These are phyloP conservation scores for Posidonia australis DNA, from an alignment of 106 monocot species.

Conservation along the genomic window DNA sequence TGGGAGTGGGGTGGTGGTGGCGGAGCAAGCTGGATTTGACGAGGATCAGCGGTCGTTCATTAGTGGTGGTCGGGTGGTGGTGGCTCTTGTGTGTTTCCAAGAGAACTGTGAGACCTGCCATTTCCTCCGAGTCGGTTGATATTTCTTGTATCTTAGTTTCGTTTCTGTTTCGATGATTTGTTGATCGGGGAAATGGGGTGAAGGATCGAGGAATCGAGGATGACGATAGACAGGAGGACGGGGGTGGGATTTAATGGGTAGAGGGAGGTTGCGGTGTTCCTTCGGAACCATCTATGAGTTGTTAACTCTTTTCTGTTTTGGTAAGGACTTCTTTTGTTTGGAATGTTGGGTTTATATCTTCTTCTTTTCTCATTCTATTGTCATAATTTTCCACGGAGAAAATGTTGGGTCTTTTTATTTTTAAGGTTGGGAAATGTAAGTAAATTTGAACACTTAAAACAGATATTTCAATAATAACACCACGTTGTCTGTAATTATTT, in stretches of 20 bases:
- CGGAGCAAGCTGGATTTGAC: conserved; percentile 10
- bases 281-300: conserved; percentile 5
- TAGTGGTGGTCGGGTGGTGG: background rate
- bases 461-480: too few relatives aligned
- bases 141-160: background rate
- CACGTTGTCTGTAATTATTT: too few relatives aligned
- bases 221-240: background rate
- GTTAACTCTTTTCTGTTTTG: background rate
- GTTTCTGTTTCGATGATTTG: background rate
- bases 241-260: background rate
- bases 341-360: too few relatives aligned
- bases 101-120: conserved; percentile 18
- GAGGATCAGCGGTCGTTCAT: conserved; percentile 8
- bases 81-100: conserved; percentile 8
- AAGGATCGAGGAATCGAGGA: too few relatives aligned
- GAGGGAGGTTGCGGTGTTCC: conserved; percentile 1
- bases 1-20: background rate
- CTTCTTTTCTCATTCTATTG: too few relatives aligned
- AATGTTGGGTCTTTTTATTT: too few relatives aligned
- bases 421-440: too few relatives aligned
- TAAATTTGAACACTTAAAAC: too few relatives aligned
- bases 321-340: background rate
- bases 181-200: background rate
- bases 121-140: background rate
- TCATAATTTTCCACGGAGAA: too few relatives aligned